Evolutionary conservation across 129 eudicot species (phyloP), one percentile per base, ranked within the genome.

Genomic region (Gnaphalium uliginosum): DNA sequence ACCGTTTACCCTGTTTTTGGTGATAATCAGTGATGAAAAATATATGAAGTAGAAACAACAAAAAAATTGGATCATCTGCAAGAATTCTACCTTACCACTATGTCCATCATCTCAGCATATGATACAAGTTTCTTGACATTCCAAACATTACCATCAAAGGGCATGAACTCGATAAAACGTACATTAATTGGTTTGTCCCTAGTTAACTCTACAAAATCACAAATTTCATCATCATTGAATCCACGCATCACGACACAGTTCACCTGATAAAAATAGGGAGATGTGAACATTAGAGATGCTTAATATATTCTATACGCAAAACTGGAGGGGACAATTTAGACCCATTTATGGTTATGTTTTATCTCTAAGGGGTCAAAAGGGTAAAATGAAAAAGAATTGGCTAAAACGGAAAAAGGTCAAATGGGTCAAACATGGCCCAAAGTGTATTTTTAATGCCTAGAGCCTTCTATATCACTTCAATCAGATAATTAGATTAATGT

Each of bases 221-320:
- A 89, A 15, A 94, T 91, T 77, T 94, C 99, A 71, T 91, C 99
- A 74, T 94, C 99, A 78, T 94, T 94, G 86, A 89, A 91, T 73
- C 97, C 99, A 46, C 99, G 96, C 99, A 94, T 94, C 71, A 94
- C 94, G 64, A 94, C 99, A 69, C 97, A 94, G 71, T 94, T 94
- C 56, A 94, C 97, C 98, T 93, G 85, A 26, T 18, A n/a, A 30
- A 33, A 33, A 33, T 51, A 65, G 10, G 35, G 19, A 65, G 24
- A 41, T 35, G 25, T 60, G 65, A 56, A 61, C 18, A 19, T 18
- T 48, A 57, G 18, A 69, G 25, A 29, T 39, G 32, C 43, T 68
- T 62, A 65, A 58, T 22, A 19, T 30, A 3, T 5, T 2, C 51
- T 13, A 72, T 29, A 30, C 19, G 19, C n/a, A 71, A 51, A 50